Conservation (phyloP, 31 red algal species). For the Odonthalia washingtoniensis region DNA sequence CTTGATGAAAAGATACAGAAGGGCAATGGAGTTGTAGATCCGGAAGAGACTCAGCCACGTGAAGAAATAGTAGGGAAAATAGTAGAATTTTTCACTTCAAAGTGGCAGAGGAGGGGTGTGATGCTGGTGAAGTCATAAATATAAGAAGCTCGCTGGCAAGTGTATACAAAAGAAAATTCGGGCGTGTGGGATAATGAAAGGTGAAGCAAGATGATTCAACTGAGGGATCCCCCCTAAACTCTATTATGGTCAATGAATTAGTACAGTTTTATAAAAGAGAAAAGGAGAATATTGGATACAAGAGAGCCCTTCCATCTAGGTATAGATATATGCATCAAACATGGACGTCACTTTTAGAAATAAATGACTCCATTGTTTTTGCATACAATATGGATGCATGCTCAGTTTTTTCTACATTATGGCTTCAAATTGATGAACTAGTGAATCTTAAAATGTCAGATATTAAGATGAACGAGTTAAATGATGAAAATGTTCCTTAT, state of each 20-base stretch:
- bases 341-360: background rate
- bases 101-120: conserved; percentile 5
- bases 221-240: background rate
- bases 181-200: background rate
- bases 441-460: background rate
- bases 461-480: background rate
- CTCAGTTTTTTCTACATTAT: background rate
- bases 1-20: background rate
- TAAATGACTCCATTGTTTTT: background rate
- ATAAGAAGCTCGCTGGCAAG: conserved; percentile 16
- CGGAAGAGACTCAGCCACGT: background rate
- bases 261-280: background rate
- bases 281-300: background rate
- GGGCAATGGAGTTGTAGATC: background rate
- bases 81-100: background rate
- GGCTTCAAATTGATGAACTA: conserved; percentile 16
- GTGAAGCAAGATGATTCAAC: background rate
- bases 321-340: background rate
- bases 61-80: conserved; percentile 10
- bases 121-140: conserved; percentile 6
- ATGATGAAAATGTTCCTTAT: background rate
- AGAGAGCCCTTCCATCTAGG: background rate
- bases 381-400: background rate
- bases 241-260: background rate
- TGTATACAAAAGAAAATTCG: conserved; percentile 5